A percentile compares a stretch with the other conserved stretches of the same genome.
phyloP scores from a whole-genome alignment of 441 rosid species.

The Jatropha multifida region DNA sequence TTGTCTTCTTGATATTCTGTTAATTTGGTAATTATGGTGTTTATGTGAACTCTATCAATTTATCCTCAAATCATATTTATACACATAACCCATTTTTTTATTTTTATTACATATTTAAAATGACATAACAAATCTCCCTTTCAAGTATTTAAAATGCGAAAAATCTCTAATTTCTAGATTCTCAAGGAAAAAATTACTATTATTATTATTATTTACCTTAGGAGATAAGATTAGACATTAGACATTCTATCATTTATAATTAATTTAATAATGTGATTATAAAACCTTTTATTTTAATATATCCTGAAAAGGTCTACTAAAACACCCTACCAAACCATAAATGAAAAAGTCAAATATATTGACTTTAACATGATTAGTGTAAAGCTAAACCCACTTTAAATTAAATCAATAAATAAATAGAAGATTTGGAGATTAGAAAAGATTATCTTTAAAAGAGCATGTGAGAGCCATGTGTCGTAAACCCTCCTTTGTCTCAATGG shows the following conservation, averaged over 20 bases:
- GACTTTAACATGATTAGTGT: constrained; percentile 24
- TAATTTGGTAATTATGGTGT: neutral
- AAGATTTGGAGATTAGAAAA: constrained; percentile 5
- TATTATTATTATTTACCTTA: too few relatives aligned
- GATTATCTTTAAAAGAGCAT: constrained; percentile 21
- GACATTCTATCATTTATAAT: too few relatives aligned
- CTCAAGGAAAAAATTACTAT: too few relatives aligned
- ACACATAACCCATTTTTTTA: neutral
- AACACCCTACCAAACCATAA: constrained; percentile 18
- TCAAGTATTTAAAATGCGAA: too few relatives aligned
- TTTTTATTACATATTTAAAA: neutral
- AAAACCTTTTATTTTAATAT: neutral
- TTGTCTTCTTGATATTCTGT: neutral
- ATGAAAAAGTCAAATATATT: constrained; percentile 31
- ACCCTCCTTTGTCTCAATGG: constrained; percentile 3
- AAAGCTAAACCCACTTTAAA: neutral
- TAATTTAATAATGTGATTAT: too few relatives aligned
- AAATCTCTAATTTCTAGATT: too few relatives aligned
- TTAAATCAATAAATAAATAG: constrained; percentile 1
- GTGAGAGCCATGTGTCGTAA: constrained; percentile 18
- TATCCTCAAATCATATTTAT: neutral
- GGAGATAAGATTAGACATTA: too few relatives aligned
- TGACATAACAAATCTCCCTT: too few relatives aligned
- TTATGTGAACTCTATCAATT: neutral
- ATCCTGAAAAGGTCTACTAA: neutral